Evolutionary conservation across 2,329 filamentous ascomycete species (phyloP).

Genomic region (Neoarthrinium moseri): DNA sequence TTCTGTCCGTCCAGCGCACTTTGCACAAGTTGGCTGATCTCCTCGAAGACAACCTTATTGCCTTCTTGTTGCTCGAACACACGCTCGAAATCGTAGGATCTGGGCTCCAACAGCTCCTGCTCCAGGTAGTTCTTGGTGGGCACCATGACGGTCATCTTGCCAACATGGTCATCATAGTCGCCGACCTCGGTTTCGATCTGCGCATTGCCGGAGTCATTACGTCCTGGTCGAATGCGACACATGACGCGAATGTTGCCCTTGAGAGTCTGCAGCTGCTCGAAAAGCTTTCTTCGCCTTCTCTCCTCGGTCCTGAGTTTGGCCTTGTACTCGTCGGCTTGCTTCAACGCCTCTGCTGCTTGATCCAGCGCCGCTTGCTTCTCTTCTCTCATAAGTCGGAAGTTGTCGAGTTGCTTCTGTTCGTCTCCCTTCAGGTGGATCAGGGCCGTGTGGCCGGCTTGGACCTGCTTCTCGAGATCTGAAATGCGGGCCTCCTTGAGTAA

Average conservation of each 20-base stretch:
- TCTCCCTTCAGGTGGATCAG: constrained; percentile 14
- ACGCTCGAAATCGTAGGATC: constrained; percentile 88
- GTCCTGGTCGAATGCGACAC: constrained; percentile 83
- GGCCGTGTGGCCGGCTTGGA: constrained; percentile 27
- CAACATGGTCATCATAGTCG: constrained; percentile 56
- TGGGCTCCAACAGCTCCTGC: constrained; percentile 66
- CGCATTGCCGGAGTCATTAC: constrained; percentile 58
- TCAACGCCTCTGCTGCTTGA: constrained; percentile 8
- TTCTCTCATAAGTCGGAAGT: constrained; percentile 11
- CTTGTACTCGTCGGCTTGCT: constrained; percentile 13
- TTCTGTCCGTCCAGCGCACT: constrained; percentile 97
- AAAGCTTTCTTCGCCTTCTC: constrained; percentile 75
- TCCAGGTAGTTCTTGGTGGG: constrained; percentile 78
- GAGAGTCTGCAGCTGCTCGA: constrained; percentile 96
- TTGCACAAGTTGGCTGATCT: constrained; percentile 95
- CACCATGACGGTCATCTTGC: constrained; percentile 85
- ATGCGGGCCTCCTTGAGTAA: constrained; percentile 13
- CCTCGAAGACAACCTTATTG: constrained; percentile 88
- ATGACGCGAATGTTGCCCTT: constrained; percentile 99
- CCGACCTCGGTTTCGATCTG: constrained; percentile 77
- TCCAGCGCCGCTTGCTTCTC: constrained; percentile 12
- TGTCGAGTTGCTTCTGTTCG: constrained; percentile 14
- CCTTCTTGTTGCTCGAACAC: constrained; percentile 78
- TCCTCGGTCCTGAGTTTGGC: constrained; percentile 21
- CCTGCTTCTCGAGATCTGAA: constrained; percentile 14